phyloP scores from a whole-genome alignment of 768 basidiomycete species.

The Inosperma sp. region DNA sequence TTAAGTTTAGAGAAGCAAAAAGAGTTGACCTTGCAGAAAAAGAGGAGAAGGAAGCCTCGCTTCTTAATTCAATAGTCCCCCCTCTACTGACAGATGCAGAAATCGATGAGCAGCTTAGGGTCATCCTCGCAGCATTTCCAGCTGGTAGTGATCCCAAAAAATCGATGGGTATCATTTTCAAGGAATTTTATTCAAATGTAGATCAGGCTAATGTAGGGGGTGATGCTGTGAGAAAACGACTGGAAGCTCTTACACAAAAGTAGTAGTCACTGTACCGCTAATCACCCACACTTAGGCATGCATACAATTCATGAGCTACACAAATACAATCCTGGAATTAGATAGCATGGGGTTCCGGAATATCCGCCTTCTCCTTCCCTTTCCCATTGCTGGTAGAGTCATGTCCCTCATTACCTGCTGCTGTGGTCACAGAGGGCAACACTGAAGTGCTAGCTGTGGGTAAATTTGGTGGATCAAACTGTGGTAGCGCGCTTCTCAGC shows the following conservation, averaged over 20 bases:
- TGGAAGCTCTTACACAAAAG: constrained; percentile 27
- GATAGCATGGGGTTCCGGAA: too few relatives aligned
- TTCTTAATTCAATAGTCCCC: constrained; percentile 55
- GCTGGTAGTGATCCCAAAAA: constrained; percentile 26
- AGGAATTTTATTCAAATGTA: constrained; percentile 56
- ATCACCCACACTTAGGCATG: neutral
- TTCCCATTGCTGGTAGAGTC: constrained; percentile 3
- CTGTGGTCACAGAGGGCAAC: neutral
- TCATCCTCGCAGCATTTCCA: constrained; percentile 34
- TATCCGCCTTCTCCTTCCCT: constrained; percentile 9
- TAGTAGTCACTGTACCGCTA: too few relatives aligned
- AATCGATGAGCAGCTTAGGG: constrained; percentile 48
- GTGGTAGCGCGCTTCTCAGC: constrained; percentile 67
- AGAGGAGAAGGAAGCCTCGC: constrained; percentile 51
- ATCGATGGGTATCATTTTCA: constrained; percentile 51
- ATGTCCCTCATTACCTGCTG: neutral
- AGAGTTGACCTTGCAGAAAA: constrained; percentile 62
- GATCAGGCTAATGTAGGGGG: constrained; percentile 58
- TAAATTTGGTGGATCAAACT: constrained; percentile 16
- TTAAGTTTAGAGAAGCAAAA: constrained; percentile 51
- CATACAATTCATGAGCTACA: neutral
- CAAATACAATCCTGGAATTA: neutral
- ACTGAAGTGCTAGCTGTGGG: neutral
- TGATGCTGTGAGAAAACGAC: constrained; percentile 50
- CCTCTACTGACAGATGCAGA: constrained; percentile 52